Evolutionary conservation across 768 basidiomycete species (phyloP), one percentile per base, ranked within the genome.

Genomic region (Dentipellis fragilis): DNA sequence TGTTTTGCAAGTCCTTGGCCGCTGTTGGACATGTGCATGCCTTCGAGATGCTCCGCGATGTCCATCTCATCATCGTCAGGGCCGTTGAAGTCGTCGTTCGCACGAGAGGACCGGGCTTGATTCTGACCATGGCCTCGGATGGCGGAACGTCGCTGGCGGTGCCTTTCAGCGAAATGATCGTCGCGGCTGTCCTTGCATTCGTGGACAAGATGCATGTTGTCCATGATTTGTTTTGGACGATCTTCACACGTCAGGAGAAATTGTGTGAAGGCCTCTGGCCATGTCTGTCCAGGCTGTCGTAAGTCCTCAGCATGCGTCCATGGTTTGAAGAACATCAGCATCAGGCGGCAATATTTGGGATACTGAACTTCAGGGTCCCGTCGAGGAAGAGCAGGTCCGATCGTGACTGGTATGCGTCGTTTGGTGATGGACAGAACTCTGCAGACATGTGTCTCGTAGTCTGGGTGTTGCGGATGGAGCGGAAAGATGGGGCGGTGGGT

Each of bases 121-220:
- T 19, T 35, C 3, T 9, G 21, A 12, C n/a, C 19, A 23, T 12
- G 21, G 3, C 46, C 21, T 16, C 21, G 46, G 3, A 21, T 12
- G 3, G 21, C 17, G 1, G 34, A 17, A 7, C 51, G 16, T n/a
- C 38, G 37, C 12, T 21, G 38, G 6, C 21, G 21, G 14, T 49
- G 50, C 1, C 66, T 45, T 21, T 64, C 54, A 14, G 55, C 47
- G 55, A 70, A 69, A 57, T 71, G 64, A 52, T 69, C 65, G 47
- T 70, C 62, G 10, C 69, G 48, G 36, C 65, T 70, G 40, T 72
- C 73, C 38, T 63, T 58, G 54, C 74, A 75, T 50, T 76, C 74
- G 61, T 75, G 70, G 8, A 75, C 34, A 0, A 73, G 21, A 46
- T 75, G 73, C 64, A 77, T 74, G 47, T 77, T 76, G 7, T 71